phyloP scores from a whole-genome alignment of 2,329 filamentous ascomycete species.

The Parafenestella ontariensis region DNA sequence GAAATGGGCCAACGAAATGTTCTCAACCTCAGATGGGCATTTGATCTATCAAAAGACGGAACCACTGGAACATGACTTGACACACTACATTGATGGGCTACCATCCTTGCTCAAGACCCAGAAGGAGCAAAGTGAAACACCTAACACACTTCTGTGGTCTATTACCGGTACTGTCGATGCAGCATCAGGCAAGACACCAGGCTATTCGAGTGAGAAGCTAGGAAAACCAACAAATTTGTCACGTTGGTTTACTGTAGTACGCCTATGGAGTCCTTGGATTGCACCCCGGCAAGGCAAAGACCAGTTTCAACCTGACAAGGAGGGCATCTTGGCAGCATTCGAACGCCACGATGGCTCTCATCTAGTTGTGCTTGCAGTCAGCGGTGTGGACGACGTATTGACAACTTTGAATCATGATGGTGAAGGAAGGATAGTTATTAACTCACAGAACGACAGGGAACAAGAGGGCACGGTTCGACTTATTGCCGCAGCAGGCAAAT shows the following conservation, averaged over 20 bases:
- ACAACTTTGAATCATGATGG: conserved; percentile 71
- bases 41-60: conserved; percentile 60
- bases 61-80: conserved; percentile 52
- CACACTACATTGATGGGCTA: conserved; percentile 64
- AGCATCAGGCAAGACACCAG: conserved; percentile 65
- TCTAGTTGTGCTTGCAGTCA: conserved; percentile 79
- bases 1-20: conserved; percentile 74
- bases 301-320: conserved; percentile 73
- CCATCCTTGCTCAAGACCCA: conserved; percentile 63
- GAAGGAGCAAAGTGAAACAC: conserved; percentile 68
- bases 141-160: conserved; percentile 74
- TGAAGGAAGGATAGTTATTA: conserved; percentile 71
- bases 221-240: conserved; percentile 69
- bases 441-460: conserved; percentile 74
- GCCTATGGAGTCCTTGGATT: conserved; percentile 83
- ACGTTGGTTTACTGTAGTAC: conserved; percentile 83
- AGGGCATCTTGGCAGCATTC: conserved; percentile 81
- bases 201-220: conserved; percentile 63
- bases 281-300: conserved; percentile 82
- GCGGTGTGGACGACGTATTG: conserved; percentile 73
- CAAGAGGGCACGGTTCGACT: conserved; percentile 65
- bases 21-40: conserved; percentile 68
- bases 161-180: conserved; percentile 64
- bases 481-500: conserved; percentile 73
- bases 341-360: conserved; percentile 74